Conservation (phyloP, 768 basidiomycete genomes). For the Fomitopsis pulvina region DNA sequence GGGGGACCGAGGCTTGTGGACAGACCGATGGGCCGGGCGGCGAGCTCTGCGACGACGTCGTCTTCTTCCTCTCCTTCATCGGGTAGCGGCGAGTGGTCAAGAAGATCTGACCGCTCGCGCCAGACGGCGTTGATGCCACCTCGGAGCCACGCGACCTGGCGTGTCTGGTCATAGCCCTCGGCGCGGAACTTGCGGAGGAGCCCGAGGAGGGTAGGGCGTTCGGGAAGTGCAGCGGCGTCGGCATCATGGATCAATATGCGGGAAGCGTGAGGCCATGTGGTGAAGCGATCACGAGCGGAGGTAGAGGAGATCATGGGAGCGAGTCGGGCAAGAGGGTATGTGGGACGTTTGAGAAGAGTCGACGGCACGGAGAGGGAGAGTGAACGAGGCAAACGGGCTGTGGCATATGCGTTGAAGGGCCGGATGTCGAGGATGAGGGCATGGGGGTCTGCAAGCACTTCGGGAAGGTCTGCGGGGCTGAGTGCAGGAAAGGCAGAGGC, state of each 20-base stretch:
- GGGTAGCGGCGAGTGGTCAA: conserved; percentile 42
- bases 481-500: conserved; percentile 18
- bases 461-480: conserved; percentile 24
- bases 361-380: conserved; percentile 90
- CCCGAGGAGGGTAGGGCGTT: conserved; percentile 63
- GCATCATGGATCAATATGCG: conserved; percentile 83
- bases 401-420: conserved; percentile 65
- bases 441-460: conserved; percentile 27
- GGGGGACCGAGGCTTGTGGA: neutral
- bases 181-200: conserved; percentile 70
- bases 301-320: conserved; percentile 71
- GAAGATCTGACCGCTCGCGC: conserved; percentile 43
- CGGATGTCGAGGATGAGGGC: conserved; percentile 83
- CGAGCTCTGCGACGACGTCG: conserved; percentile 6
- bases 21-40: conserved; percentile 10
- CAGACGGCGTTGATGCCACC: conserved; percentile 79
- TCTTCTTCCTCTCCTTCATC: conserved; percentile 23
- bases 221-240: conserved; percentile 55
- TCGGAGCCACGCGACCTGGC: conserved; percentile 69
- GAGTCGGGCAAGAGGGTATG: conserved; percentile 75
- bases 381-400: conserved; percentile 60
- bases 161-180: conserved; percentile 40
- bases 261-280: conserved; percentile 47
- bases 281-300: conserved; percentile 51
- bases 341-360: conserved; percentile 86